These are phyloP conservation scores for Sedum album DNA, from an alignment of 164 flowering plant genomes.

Conservation along the genomic window DNA sequence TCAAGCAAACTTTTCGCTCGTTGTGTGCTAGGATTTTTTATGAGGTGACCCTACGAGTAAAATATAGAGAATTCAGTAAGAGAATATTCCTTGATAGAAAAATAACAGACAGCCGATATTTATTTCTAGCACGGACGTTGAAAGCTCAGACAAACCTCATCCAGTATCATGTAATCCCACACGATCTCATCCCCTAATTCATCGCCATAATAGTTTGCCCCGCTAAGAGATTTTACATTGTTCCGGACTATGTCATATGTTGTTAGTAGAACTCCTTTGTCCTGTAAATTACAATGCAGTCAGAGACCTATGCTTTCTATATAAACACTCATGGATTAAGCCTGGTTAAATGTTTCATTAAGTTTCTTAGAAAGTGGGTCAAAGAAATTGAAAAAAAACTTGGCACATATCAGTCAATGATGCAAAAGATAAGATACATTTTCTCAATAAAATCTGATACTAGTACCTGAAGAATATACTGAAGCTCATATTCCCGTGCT, in stretches of 20 bases:
- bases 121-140: neutral
- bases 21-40: slow-evolving; percentile 97
- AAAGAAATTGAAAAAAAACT: neutral
- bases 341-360: neutral
- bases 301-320: neutral
- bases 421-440: too few relatives aligned
- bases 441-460: slow-evolving; percentile 2
- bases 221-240: slow-evolving; percentile 59
- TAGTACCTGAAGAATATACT: slow-evolving; percentile 75
- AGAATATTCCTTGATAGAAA: neutral
- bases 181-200: slow-evolving; percentile 48
- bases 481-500: slow-evolving; percentile 76
- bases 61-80: slow-evolving; percentile 10
- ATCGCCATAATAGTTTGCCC: slow-evolving; percentile 29
- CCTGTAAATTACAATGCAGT: slow-evolving; percentile 28
- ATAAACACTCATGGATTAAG: neutral
- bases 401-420: neutral
- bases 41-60: slow-evolving; percentile 99
- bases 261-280: slow-evolving; percentile 83
- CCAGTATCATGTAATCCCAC: slow-evolving; percentile 97
- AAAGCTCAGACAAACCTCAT: slow-evolving; percentile 47
- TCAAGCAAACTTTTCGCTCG: slow-evolving; percentile 94
- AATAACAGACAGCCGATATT: neutral
- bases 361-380: neutral
- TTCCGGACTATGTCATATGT: slow-evolving; percentile 90